Evolutionary conservation across 2,329 filamentous ascomycete genomes (phyloP).

Genomic region (Hypomyces rosellus): DNA sequence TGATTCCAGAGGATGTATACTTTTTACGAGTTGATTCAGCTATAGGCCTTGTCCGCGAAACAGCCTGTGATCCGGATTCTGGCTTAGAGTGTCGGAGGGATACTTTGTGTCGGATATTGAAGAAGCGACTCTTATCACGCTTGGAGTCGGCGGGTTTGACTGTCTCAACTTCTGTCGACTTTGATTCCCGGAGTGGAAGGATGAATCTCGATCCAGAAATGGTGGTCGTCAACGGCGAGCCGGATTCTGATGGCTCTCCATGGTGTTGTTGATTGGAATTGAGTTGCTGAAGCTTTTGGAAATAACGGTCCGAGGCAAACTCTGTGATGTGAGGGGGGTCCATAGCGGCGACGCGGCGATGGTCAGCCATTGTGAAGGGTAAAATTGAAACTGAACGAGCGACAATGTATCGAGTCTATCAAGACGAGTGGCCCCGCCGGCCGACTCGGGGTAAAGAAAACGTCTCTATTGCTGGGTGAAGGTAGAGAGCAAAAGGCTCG

Average conservation of each 20-base stretch:
- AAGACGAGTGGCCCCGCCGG: constrained; percentile 19
- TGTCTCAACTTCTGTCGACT: constrained; percentile 24
- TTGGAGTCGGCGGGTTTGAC: constrained; percentile 28
- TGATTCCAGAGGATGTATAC: constrained; percentile 15
- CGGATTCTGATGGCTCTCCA: constrained; percentile 14
- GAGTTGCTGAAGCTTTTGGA: constrained; percentile 53
- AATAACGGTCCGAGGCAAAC: constrained; percentile 60
- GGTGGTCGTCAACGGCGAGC: constrained; percentile 18
- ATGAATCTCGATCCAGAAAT: constrained; percentile 39
- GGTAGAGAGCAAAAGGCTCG: constrained; percentile 18
- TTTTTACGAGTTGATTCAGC: constrained; percentile 27
- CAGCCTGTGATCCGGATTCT: constrained; percentile 13
- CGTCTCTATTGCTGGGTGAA: constrained; percentile 28
- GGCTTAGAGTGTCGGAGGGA: constrained; percentile 30
- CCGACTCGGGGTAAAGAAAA: constrained; percentile 22
- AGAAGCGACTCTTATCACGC: constrained; percentile 38
- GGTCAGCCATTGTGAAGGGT: constrained; percentile 27
- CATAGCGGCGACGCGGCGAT: constrained; percentile 37
- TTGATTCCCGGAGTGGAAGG: constrained; percentile 41
- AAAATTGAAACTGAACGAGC: constrained; percentile 17
- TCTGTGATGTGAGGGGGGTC: constrained; percentile 59
- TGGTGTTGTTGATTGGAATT: constrained; percentile 38
- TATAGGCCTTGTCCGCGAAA: constrained; percentile 17
- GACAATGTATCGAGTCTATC: constrained; percentile 11
- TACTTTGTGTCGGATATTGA: constrained; percentile 34